phyloP scores from a whole-genome alignment of 2,329 filamentous ascomycete species.

The Fusarium nisikadoi region DNA sequence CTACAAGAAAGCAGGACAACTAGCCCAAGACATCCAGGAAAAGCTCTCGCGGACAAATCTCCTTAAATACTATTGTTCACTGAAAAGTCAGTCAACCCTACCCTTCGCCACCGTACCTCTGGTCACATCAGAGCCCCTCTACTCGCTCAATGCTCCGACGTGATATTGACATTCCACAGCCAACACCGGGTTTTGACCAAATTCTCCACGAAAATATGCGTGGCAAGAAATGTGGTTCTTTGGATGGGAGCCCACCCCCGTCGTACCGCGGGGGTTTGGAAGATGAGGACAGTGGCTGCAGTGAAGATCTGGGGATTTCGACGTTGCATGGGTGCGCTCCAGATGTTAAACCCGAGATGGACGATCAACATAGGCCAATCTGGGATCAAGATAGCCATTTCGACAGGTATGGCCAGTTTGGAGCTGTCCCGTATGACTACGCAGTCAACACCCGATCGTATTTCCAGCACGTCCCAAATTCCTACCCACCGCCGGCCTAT shows the following conservation, averaged over 20 bases:
- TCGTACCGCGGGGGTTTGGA: too few species aligned
- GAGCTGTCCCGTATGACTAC: not conserved
- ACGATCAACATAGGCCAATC: not conserved
- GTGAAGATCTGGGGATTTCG: not conserved
- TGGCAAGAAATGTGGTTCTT: too few species aligned
- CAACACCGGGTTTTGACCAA: not conserved
- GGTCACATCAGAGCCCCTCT: not conserved
- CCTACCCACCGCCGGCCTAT: not conserved
- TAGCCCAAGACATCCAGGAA: not conserved
- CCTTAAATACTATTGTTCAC: not conserved
- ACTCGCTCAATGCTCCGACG: too few species aligned
- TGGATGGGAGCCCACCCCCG: not conserved
- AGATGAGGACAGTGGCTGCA: not conserved
- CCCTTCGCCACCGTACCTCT: not conserved
- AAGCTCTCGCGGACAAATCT: not conserved
- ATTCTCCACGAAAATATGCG: not conserved
- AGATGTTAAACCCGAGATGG: not conserved
- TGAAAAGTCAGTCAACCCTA: not conserved
- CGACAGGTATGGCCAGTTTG: not conserved
- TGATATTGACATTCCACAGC: not conserved
- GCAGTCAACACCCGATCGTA: not conserved
- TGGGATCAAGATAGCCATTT: not conserved
- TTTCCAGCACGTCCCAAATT: too few species aligned
- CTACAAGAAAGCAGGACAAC: not conserved
- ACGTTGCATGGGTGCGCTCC: too few species aligned